These are phyloP conservation scores for Geotrichum phurueaensis DNA, from an alignment of 1,139 yeast genomes.

Conservation along the genomic window DNA sequence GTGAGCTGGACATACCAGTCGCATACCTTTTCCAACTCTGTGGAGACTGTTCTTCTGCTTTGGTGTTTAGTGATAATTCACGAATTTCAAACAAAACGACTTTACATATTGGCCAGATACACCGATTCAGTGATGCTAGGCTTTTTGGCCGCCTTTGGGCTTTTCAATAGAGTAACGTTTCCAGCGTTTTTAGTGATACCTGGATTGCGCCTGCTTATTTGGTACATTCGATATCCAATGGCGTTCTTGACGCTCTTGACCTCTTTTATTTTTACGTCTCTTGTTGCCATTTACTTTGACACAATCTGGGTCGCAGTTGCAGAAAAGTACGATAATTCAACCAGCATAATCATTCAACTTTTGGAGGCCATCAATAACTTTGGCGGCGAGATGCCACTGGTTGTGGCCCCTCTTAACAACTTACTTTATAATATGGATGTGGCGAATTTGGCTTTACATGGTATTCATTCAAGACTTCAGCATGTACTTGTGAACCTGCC, in stretches of 20 bases:
- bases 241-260: conserved; percentile 27
- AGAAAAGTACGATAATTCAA: not conserved
- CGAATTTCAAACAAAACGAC: conserved; percentile 30
- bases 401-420: conserved; percentile 73
- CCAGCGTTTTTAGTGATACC: conserved; percentile 70
- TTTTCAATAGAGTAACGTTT: conserved; percentile 81
- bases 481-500: conserved; percentile 76
- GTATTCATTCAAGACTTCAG: conserved; percentile 71
- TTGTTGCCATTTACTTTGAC: conserved; percentile 48
- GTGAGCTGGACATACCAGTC: conserved; percentile 75
- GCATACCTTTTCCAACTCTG: conserved; percentile 81
- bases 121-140: conserved; percentile 46
- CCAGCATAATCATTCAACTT: not conserved
- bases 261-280: conserved; percentile 33
- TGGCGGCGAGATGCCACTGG: conserved; percentile 27
- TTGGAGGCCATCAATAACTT: conserved; percentile 8
- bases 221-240: conserved; percentile 27
- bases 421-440: conserved; percentile 58
- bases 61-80: conserved; percentile 44
- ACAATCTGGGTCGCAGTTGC: conserved; percentile 37
- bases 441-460: conserved; percentile 66
- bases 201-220: conserved; percentile 23
- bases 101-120: conserved; percentile 27
- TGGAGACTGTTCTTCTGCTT: conserved; percentile 69
- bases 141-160: conserved; percentile 52